Evolutionary conservation across 2,329 filamentous ascomycete species (phyloP), one percentile per base, ranked within the genome.

Genomic region (Cercospora nicotianae): DNA sequence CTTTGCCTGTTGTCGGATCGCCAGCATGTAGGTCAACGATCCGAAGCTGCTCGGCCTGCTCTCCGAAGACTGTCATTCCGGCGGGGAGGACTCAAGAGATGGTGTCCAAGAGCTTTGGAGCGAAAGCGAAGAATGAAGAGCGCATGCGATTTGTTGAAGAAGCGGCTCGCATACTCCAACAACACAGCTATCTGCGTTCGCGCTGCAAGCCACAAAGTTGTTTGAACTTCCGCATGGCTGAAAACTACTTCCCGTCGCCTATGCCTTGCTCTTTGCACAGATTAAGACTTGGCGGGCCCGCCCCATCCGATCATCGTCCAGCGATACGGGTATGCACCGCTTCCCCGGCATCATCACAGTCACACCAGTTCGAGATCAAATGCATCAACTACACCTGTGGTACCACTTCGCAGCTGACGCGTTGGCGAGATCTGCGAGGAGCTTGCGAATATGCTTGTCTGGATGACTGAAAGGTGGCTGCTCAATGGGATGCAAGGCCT

Each of bases 21-120:
- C 60, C 66, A 53, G 60, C 39, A 55, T 65, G 18, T 12, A 30
- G n/a, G 20, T 42, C 26, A 28, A 67, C 60, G 42, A 61, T 55
- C 20, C 61, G 59, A 51, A 61, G 55, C 26, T 60, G 59, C n/a
- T 66, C 51, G n/a, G 67, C 59, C 42, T 63, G 60, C 30, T 51
- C 36, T 23, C 53, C 55, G 39, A 60, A 30, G 60, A 64, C 55
- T 65, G 67, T 60, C 63, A 68, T 68, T 10, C 30, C 53, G 63
- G 0, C 36, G 26, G 12, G 45, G 53, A 28, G 18, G n/a, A n/a
- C 5, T 26, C 16, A 42, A n/a, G 36, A 59, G 33, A 20, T 26
- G 61, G 42, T 42, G 36, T 64, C 45, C 65, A 64, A 60, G n/a
- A 57, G 53, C 53, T 28, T 42, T 55, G 20, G 48, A 55, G 26